Conservation (phyloP, 2,329 filamentous ascomycete species). For the Botrytis cinerea region DNA sequence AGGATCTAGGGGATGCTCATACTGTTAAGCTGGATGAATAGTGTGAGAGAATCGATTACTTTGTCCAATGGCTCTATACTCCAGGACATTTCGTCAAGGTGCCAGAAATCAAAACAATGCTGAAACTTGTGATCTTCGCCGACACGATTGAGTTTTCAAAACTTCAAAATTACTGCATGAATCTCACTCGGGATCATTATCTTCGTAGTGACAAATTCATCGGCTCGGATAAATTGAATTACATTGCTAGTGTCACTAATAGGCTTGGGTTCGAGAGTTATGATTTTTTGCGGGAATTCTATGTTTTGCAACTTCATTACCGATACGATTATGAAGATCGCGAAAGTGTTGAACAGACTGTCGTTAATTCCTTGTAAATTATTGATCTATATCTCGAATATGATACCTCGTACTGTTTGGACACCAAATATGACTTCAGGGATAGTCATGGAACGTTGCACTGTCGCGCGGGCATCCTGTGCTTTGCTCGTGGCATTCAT, state of each 20-base stretch:
- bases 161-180: neutral
- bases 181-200: neutral
- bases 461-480: neutral
- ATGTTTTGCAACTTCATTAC: no score
- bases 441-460: neutral
- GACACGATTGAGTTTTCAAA: rapidly evolving
- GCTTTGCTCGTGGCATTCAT: neutral
- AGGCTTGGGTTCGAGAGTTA: no score
- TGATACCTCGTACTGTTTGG: no score
- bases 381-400: no score
- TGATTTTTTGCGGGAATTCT: no score
- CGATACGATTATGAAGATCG: no score
- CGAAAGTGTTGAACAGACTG: no score
- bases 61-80: neutral
- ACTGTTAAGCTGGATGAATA: rapidly evolving
- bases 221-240: neutral
- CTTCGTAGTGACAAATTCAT: neutral
- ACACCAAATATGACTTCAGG: no score
- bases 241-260: no score
- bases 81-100: neutral
- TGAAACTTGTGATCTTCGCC: neutral
- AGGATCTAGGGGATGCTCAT: rapidly evolving
- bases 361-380: no score
- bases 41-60: neutral
- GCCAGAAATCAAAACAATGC: neutral